Base-by-base conservation (phyloP, 805 yeast species). In the Candida awuae region DNA sequence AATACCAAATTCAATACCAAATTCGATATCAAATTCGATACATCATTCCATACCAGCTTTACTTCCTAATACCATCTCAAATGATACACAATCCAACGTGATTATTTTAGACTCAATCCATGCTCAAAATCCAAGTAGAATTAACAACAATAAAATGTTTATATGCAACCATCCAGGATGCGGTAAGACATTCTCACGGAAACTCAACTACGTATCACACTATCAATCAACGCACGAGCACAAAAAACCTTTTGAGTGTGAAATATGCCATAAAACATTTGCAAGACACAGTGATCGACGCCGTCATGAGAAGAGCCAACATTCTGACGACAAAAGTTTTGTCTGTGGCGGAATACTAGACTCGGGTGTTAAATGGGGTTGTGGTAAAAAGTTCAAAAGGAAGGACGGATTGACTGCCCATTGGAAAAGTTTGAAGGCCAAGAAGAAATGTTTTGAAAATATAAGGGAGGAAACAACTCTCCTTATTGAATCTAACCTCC, bases 391-490 rank as follows among this genome's bases (percentile, higher is more conserved):
- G n/a, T 60, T 60, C 35, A 58, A 57, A 38, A 43, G 65, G 14
- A 59, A 58, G 37, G 65, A 60, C 38, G 65, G 65, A 1, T 45
- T 60, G 19, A 43, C 57, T n/a, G 63, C 65, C 1, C 65, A 60
- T 37, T 60, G 65, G 65, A 54, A 55, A 38, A 52, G 59, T 7
- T 53, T 56, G 17, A 60, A 58, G 50, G 63, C 65, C 9, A 54
- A 50, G 23, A 54, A 48, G 43, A 58, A 55, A 42, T 60, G 65
- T 42, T 51, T 60, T 12, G 48, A 52, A 32, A 49, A 45, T 28
- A 19, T 46, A 14, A 35, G 39, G 17, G 43, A 45, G 3, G 42
- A 43, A 21, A 26, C 29, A 5, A 23, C n/a, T 12, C 18, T 8
- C 23, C 19, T 29, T 4, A 29, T 29, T 17, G 32, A 29, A 12